Percentiles rank a stretch among this genome's conserved stretches.
These are phyloP conservation scores for Diaporthe citrichinensis DNA, from an alignment of 2,329 filamentous ascomycete genomes.

Conservation along the genomic window DNA sequence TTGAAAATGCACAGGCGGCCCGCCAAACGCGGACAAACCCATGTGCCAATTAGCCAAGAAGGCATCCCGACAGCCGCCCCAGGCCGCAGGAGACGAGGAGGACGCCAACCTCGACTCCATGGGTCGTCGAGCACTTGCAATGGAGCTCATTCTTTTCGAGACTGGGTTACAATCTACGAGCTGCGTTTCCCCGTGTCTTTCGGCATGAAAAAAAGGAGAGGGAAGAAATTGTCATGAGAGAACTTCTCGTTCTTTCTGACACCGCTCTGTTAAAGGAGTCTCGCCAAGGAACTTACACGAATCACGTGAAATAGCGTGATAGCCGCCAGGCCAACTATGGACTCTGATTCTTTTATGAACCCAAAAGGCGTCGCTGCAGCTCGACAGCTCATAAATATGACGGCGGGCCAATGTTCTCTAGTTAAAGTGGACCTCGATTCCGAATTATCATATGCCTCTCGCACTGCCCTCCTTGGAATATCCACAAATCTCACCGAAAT, in stretches of 20 bases:
- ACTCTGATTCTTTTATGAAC: not conserved
- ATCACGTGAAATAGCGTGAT: conserved; percentile 11
- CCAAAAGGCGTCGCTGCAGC: not conserved
- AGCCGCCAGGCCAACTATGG: not conserved
- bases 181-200: too few species aligned
- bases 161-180: rapidly evolving
- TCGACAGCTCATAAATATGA: not conserved
- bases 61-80: conserved; percentile 11
- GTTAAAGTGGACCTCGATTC: too few species aligned
- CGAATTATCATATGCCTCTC: too few species aligned
- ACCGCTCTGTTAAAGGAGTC: not conserved
- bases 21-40: conserved; percentile 76
- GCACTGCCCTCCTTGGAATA: too few species aligned
- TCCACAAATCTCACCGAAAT: too few species aligned
- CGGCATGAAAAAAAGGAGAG: too few species aligned
- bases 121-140: not conserved
- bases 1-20: conserved; percentile 78
- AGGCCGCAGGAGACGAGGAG: not conserved
- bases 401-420: not conserved
- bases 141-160: not conserved
- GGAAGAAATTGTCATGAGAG: rapidly evolving
- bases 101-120: not conserved
- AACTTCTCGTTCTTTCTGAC: not conserved
- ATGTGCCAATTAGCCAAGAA: conserved; percentile 66
- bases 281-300: not conserved